phyloP scores from a whole-genome alignment of 768 basidiomycete species.

The Pleurotus giganteus region DNA sequence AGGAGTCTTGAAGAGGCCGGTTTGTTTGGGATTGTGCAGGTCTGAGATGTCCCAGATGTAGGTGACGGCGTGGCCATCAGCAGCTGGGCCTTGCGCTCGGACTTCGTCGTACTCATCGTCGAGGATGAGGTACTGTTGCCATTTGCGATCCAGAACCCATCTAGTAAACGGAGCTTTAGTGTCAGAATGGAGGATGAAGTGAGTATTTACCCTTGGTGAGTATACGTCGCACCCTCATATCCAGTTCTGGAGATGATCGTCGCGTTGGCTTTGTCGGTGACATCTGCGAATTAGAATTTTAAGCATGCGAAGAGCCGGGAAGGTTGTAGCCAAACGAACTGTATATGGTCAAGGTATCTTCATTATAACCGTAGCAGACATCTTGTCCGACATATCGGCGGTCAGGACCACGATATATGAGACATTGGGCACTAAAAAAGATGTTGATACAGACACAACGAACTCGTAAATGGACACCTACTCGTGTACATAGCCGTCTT shows the following conservation, averaged over 20 bases:
- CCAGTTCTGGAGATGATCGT: slow-evolving; percentile 25
- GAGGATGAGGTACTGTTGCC: slow-evolving; percentile 25
- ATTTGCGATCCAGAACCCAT: slow-evolving; percentile 22
- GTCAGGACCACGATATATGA: slow-evolving; percentile 28
- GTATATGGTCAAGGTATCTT: slow-evolving; percentile 29
- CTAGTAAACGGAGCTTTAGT: too few species aligned
- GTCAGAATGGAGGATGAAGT: too few species aligned
- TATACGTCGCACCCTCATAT: slow-evolving; percentile 29
- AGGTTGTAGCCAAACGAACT: neutral
- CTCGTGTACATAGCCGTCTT: slow-evolving; percentile 31
- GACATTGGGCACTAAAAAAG: slow-evolving; percentile 24
- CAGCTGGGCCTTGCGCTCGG: slow-evolving; percentile 16
- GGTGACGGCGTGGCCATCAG: slow-evolving; percentile 22
- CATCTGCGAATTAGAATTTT: slow-evolving; percentile 11
- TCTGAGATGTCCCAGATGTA: slow-evolving; percentile 30
- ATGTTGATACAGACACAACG: neutral
- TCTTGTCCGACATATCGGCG: slow-evolving; percentile 24
- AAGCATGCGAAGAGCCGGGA: neutral
- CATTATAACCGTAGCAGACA: slow-evolving; percentile 30
- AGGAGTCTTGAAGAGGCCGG: slow-evolving; percentile 25
- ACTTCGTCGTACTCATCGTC: slow-evolving; percentile 28
- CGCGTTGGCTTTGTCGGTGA: slow-evolving; percentile 19
- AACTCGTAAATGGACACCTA: too few species aligned
- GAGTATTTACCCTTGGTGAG: slow-evolving; percentile 31
- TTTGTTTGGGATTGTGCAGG: slow-evolving; percentile 22